Percentiles rank a stretch among this genome's conserved stretches.
These are phyloP conservation scores for Penicillium sp. DNA, from an alignment of 2,329 filamentous ascomycete species.

Conservation along the genomic window DNA sequence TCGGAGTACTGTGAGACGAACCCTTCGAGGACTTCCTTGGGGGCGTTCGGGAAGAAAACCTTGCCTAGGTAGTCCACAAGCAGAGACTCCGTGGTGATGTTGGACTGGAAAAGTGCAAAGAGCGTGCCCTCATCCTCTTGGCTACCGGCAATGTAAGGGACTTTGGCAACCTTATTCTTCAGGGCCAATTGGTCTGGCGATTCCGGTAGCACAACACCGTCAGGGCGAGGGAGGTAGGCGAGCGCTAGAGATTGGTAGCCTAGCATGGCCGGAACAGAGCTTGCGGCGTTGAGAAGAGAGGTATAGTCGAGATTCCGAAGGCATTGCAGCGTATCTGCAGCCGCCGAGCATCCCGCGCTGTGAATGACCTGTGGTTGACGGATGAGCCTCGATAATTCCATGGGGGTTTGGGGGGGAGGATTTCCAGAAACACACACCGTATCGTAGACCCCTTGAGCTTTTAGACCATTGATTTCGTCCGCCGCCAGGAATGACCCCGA, in stretches of 20 bases:
- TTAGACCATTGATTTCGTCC: slow-evolving; percentile 66
- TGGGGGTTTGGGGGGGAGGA: too few species aligned
- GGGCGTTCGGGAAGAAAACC: slow-evolving; percentile 65
- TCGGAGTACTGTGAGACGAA: slow-evolving; percentile 68
- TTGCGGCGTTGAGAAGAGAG: slow-evolving; percentile 64
- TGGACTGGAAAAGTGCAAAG: slow-evolving; percentile 71
- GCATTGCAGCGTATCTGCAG: slow-evolving; percentile 52
- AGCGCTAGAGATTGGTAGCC: slow-evolving; percentile 71
- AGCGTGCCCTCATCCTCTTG: slow-evolving; percentile 82
- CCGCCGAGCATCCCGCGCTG: slow-evolving; percentile 50
- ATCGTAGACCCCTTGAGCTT: slow-evolving; percentile 64
- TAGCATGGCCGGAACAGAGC: slow-evolving; percentile 71
- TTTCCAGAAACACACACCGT: slow-evolving; percentile 15
- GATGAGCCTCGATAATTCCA: too few species aligned
- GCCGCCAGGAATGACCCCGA: slow-evolving; percentile 68
- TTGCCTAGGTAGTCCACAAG: slow-evolving; percentile 66
- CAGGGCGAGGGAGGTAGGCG: slow-evolving; percentile 75
- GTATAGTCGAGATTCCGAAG: slow-evolving; percentile 54
- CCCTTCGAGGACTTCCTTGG: slow-evolving; percentile 54
- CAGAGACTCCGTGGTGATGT: slow-evolving; percentile 65
- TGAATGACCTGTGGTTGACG: slow-evolving; percentile 41
- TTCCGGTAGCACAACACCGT: slow-evolving; percentile 65
- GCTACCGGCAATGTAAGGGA: slow-evolving; percentile 71
- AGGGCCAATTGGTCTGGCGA: slow-evolving; percentile 65
- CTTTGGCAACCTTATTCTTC: slow-evolving; percentile 60